These are phyloP conservation scores for Amanita jacksonii DNA, from an alignment of 768 basidiomycete genomes.

Conservation along the genomic window DNA sequence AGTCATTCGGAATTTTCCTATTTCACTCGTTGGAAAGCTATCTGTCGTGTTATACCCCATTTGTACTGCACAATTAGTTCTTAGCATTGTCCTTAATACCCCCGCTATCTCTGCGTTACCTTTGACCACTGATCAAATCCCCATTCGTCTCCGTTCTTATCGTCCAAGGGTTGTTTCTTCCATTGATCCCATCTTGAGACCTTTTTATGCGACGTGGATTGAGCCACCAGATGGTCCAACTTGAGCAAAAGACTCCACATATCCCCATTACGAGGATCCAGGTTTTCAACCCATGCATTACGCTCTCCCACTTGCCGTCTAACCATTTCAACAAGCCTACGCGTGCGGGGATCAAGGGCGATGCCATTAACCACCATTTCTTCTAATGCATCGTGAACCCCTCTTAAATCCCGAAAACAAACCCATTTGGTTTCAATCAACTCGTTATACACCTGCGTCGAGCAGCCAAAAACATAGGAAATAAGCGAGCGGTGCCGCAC, in stretches of 20 bases:
- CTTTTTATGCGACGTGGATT: slow-evolving; percentile 7
- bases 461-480: slow-evolving; percentile 86
- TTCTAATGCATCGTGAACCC: slow-evolving; percentile 59
- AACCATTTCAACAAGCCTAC: slow-evolving; percentile 49
- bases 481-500: slow-evolving; percentile 65
- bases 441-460: slow-evolving; percentile 82
- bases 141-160: slow-evolving; percentile 29
- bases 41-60: slow-evolving; percentile 3
- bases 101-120: not conserved
- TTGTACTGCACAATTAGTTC: slow-evolving; percentile 1
- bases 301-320: slow-evolving; percentile 52
- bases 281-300: slow-evolving; percentile 43
- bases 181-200: slow-evolving; percentile 32
- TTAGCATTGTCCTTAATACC: not conserved
- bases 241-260: slow-evolving; percentile 31
- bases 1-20: not conserved
- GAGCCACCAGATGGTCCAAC: slow-evolving; percentile 6
- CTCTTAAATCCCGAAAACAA: slow-evolving; percentile 72
- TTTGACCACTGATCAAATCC: slow-evolving; percentile 42
- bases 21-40: slow-evolving; percentile 7
- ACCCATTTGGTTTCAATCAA: slow-evolving; percentile 80
- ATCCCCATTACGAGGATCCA: slow-evolving; percentile 35
- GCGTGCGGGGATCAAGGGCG: slow-evolving; percentile 49
- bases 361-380: slow-evolving; percentile 84
- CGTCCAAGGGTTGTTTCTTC: slow-evolving; percentile 29